Conservation (phyloP, 1,139 yeast species). For the Meyerozyma guilliermondii region DNA sequence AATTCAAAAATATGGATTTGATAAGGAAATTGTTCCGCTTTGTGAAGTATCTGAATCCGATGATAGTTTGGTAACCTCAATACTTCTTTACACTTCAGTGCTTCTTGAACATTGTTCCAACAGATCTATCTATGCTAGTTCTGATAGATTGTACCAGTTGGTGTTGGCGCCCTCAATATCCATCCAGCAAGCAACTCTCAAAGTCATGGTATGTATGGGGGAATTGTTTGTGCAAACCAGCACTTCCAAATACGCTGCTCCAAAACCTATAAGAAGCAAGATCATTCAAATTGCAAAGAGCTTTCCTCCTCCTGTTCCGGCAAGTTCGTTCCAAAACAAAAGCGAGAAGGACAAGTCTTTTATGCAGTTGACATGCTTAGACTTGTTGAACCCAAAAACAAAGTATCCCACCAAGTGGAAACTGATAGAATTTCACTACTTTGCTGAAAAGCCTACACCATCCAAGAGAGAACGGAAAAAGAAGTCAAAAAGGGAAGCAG, state of each 20-base stretch:
- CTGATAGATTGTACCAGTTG: slow-evolving; percentile 57
- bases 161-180: slow-evolving; percentile 56
- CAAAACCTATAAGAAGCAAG: slow-evolving; percentile 38
- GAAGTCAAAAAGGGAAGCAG: slow-evolving; percentile 10
- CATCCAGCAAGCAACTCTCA: slow-evolving; percentile 58
- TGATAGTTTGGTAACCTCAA: slow-evolving; percentile 38
- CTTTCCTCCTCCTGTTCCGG: slow-evolving; percentile 49
- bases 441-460: slow-evolving; percentile 6
- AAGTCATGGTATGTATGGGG: slow-evolving; percentile 56
- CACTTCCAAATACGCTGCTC: slow-evolving; percentile 37
- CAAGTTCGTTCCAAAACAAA: slow-evolving; percentile 27
- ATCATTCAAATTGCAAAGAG: slow-evolving; percentile 49
- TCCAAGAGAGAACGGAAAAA: not conserved
- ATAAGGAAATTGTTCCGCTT: slow-evolving; percentile 42
- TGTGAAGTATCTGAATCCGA: slow-evolving; percentile 44
- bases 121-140: slow-evolving; percentile 62
- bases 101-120: slow-evolving; percentile 69
- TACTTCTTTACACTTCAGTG: slow-evolving; percentile 58
- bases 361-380: slow-evolving; percentile 19
- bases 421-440: slow-evolving; percentile 51
- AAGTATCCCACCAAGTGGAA: slow-evolving; percentile 57
- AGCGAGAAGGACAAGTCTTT: slow-evolving; percentile 27
- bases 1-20: slow-evolving; percentile 52
- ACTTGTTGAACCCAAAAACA: slow-evolving; percentile 43
- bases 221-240: slow-evolving; percentile 49